A percentile compares a stretch with the other conserved stretches of the same genome.
These are phyloP conservation scores for Terana coerulea DNA, from an alignment of 768 basidiomycete genomes.

Conservation along the genomic window DNA sequence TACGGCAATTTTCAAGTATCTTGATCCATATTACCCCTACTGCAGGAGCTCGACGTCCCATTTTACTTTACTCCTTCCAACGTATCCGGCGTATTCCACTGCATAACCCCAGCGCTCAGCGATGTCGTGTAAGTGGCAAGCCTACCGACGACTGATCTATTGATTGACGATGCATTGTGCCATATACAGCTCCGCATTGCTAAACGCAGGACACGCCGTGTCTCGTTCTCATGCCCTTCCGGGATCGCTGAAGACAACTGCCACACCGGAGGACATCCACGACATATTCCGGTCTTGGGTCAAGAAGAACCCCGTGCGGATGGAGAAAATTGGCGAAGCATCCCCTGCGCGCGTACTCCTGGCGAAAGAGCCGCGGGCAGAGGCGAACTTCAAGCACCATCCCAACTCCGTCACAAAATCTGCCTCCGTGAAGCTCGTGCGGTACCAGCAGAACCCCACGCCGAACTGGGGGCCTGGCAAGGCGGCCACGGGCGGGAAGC, in stretches of 20 bases:
- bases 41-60: conserved; percentile 67
- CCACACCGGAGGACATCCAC: conserved; percentile 63
- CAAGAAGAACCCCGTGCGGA: conserved; percentile 75
- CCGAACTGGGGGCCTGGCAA: conserved; percentile 91
- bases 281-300: conserved; percentile 88
- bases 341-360: conserved; percentile 72
- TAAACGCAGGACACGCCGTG: conserved; percentile 79
- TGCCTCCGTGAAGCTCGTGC: conserved; percentile 70
- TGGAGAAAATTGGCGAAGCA: conserved; percentile 72
- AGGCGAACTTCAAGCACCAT: conserved; percentile 77
- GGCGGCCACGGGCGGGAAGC: conserved; percentile 37
- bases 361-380: conserved; percentile 58
- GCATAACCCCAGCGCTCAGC: conserved; percentile 68
- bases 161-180: conserved; percentile 4
- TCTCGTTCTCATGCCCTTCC: conserved; percentile 89
- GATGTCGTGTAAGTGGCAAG: conserved; percentile 62
- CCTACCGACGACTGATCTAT: not conserved
- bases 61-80: conserved; percentile 89
- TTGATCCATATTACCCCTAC: not conserved
- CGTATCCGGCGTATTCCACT: conserved; percentile 80
- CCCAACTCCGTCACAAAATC: conserved; percentile 57
- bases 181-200: conserved; percentile 70
- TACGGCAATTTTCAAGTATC: not conserved
- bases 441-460: conserved; percentile 91
- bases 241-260: conserved; percentile 91